A percentile compares a stretch with the other conserved stretches of the same genome.
phyloP scores from a whole-genome alignment of 352 stramenopile genomes.

The Phytophthora capsici region DNA sequence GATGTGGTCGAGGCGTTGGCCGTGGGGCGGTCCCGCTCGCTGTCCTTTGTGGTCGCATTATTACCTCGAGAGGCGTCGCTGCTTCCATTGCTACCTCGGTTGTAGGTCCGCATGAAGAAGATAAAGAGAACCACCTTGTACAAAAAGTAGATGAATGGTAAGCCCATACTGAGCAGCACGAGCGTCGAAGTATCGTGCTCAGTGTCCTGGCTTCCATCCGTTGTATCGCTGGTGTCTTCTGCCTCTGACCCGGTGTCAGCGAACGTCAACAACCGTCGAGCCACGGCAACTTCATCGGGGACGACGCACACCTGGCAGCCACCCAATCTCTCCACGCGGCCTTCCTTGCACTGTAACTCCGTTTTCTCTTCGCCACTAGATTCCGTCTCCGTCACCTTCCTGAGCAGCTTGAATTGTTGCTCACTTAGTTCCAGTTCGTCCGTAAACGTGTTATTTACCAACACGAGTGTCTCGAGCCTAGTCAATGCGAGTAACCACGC shows the following conservation, averaged over 20 bases:
- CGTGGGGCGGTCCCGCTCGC: conserved; percentile 28
- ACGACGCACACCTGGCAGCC: conserved; percentile 33
- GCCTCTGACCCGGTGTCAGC: neutral
- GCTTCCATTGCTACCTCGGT: conserved; percentile 6
- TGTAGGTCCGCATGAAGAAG: conserved; percentile 43
- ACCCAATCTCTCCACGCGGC: conserved; percentile 15
- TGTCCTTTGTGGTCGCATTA: conserved; percentile 15
- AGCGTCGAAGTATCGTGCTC: conserved; percentile 34
- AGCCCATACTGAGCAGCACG: conserved; percentile 38
- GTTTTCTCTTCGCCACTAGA: neutral
- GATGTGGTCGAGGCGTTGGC: conserved; percentile 40
- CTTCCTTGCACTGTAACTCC: conserved; percentile 3
- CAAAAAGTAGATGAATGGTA: conserved; percentile 48
- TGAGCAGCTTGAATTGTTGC: conserved; percentile 26
- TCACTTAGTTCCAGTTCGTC: conserved; percentile 24
- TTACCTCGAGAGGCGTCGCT: neutral
- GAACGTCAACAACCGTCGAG: conserved; percentile 19
- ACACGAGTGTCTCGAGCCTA: conserved; percentile 30
- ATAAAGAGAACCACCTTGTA: conserved; percentile 48
- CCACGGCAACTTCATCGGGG: conserved; percentile 7
- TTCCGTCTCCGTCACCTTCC: conserved; percentile 1
- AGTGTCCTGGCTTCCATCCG: conserved; percentile 16
- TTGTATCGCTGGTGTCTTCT: conserved; percentile 11
- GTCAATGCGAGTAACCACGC: conserved; percentile 20
- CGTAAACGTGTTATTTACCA: conserved; percentile 18